Conservation (phyloP, 2,329 filamentous ascomycete genomes). For the Myriosclerotinia curreyana region DNA sequence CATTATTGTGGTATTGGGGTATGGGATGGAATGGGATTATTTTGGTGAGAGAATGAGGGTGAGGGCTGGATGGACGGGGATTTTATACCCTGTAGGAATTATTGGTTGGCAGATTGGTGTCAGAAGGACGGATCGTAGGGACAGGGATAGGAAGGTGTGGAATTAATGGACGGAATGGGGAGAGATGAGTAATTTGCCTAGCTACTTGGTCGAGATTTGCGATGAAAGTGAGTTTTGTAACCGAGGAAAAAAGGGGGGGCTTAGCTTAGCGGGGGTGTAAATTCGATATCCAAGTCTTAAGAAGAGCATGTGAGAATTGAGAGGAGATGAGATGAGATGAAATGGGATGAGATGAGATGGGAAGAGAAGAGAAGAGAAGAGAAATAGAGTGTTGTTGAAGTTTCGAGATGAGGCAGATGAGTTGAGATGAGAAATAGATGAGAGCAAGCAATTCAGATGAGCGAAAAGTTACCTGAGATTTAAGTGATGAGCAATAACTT, state of each 20-base stretch:
- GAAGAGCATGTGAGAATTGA: no score
- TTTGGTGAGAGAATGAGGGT: neutral
- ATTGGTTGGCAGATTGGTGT: neutral
- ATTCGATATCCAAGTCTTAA: no score
- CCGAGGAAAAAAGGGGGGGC: neutral
- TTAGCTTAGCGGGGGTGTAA: no score
- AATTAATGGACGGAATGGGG: neutral
- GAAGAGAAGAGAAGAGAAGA: no score
- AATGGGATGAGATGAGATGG: no score
- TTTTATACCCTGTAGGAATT: slow-evolving; percentile 13
- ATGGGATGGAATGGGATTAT: neutral
- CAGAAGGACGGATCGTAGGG: neutral
- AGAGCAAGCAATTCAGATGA: neutral
- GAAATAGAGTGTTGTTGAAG: no score
- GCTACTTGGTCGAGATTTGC: neutral
- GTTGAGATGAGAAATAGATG: no score
- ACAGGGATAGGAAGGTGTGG: neutral
- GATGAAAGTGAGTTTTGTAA: neutral
- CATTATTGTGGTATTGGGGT: no score
- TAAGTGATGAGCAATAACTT: no score
- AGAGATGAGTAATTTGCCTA: neutral
- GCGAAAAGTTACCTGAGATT: no score
- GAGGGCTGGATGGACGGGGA: neutral
- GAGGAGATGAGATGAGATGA: no score
- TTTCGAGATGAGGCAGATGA: no score